Conservation (phyloP, 2,329 filamentous ascomycete genomes). For the Penicillium sumatraense region DNA sequence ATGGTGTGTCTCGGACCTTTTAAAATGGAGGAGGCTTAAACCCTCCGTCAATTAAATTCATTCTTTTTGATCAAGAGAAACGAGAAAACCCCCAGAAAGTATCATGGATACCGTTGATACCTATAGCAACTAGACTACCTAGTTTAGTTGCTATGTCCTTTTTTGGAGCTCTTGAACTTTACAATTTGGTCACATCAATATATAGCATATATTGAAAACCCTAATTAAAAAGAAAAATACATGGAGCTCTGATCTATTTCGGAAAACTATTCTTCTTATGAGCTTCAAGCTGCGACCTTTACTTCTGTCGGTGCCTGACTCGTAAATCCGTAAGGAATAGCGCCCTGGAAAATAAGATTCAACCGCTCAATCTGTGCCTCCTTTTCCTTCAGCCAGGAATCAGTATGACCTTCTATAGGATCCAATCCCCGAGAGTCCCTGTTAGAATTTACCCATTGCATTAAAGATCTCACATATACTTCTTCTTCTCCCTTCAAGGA, state of each 20-base stretch:
- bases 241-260: too few relatives aligned
- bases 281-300: neutral
- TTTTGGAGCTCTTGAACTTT: too few relatives aligned
- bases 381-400: conserved; percentile 34
- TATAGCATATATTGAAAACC: too few relatives aligned
- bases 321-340: conserved; percentile 8
- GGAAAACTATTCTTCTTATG: too few relatives aligned
- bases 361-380: conserved; percentile 29
- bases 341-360: conserved; percentile 19
- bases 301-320: conserved; percentile 9
- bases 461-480: conserved; percentile 37
- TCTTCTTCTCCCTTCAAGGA: conserved; percentile 42
- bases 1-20: conserved; percentile 15
- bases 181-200: too few relatives aligned
- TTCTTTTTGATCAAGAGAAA: neutral
- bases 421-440: conserved; percentile 22
- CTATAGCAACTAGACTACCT: too few relatives aligned
- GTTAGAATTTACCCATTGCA: conserved; percentile 41
- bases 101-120: too few relatives aligned
- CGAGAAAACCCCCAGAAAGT: neutral
- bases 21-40: conserved; percentile 4
- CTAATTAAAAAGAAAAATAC: too few relatives aligned
- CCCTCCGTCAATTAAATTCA: neutral
- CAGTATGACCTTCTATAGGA: conserved; percentile 36
- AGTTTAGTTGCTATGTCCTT: too few relatives aligned